Evolutionary conservation across 2,329 filamentous ascomycete species (phyloP).

Genomic region (Fonsecaea erecta): DNA sequence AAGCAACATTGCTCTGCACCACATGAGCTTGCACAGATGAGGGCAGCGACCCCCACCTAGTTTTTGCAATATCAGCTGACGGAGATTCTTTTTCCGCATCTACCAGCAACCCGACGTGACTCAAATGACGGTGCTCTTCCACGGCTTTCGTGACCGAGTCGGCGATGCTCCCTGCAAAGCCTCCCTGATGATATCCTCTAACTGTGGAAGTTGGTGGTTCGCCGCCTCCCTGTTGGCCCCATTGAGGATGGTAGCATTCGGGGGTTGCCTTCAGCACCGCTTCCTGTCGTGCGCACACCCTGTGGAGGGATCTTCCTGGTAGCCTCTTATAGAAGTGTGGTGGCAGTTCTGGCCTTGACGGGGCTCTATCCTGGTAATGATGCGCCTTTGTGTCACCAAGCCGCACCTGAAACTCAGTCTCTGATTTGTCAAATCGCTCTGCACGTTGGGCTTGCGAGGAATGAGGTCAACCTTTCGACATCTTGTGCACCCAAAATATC

Average conservation of each 20-base stretch:
- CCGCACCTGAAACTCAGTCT: slow-evolving; percentile 18
- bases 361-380: slow-evolving; percentile 23
- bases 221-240: background rate
- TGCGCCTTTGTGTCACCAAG: slow-evolving; percentile 30
- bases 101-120: background rate
- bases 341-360: slow-evolving; percentile 11
- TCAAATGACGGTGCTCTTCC: background rate
- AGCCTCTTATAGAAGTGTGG: slow-evolving; percentile 14
- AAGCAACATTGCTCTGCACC: slow-evolving; percentile 18
- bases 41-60: slow-evolving; percentile 21
- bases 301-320: slow-evolving; percentile 18
- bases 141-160: background rate
- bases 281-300: slow-evolving; percentile 6
- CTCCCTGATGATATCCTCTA: background rate
- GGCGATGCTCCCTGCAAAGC: slow-evolving; percentile 2
- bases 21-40: slow-evolving; percentile 4
- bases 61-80: slow-evolving; percentile 15
- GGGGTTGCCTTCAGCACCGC: slow-evolving; percentile 9
- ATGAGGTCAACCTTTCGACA: slow-evolving; percentile 31
- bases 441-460: slow-evolving; percentile 7
- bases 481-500: slow-evolving; percentile 28
- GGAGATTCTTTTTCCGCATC: background rate
- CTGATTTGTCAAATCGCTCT: slow-evolving; percentile 32
- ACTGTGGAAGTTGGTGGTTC: background rate
- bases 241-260: slow-evolving; percentile 10